phyloP scores from a whole-genome alignment of 2,329 filamentous ascomycete species.

The Diaporthe aspalathi region DNA sequence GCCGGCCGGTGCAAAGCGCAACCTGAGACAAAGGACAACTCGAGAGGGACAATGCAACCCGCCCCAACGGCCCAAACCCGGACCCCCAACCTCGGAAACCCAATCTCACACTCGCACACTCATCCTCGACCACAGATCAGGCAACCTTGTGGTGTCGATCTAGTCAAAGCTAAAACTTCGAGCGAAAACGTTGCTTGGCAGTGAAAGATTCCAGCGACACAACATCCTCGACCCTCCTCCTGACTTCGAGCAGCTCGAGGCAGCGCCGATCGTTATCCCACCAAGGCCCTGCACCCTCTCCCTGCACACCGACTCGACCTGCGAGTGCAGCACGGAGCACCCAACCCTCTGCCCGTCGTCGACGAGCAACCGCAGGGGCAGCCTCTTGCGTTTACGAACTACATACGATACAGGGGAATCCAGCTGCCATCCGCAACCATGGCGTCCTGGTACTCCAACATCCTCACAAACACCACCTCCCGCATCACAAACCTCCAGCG shows the following conservation, averaged over 20 bases:
- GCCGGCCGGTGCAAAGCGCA: slow-evolving; percentile 2
- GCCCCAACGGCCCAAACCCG: not conserved
- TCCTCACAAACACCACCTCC: slow-evolving; percentile 73
- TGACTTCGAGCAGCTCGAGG: slow-evolving; percentile 1
- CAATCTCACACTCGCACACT: slow-evolving; percentile 26
- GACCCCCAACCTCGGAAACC: slow-evolving; percentile 25
- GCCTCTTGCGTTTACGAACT: slow-evolving; percentile 24
- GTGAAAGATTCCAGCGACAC: not conserved
- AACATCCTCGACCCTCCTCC: not conserved
- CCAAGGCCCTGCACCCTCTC: slow-evolving; percentile 8
- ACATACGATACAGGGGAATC: not conserved
- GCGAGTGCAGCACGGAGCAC: slow-evolving; percentile 10
- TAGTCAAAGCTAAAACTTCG: not conserved
- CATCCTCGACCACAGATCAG: not conserved
- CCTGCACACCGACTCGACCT: slow-evolving; percentile 30
- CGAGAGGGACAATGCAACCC: slow-evolving; percentile 16
- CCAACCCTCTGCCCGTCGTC: slow-evolving; percentile 10
- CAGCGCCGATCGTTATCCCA: slow-evolving; percentile 29
- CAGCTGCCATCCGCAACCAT: slow-evolving; percentile 59
- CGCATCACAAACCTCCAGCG: slow-evolving; percentile 70
- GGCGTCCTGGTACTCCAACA: slow-evolving; percentile 85
- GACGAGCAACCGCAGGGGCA: slow-evolving; percentile 13
- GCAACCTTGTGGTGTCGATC: not conserved
- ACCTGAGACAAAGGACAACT: slow-evolving; percentile 30
- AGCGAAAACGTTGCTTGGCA: not conserved